Base-by-base conservation (phyloP, 2,329 filamentous ascomycete genomes). In the Rhynchosporium graminicola region DNA sequence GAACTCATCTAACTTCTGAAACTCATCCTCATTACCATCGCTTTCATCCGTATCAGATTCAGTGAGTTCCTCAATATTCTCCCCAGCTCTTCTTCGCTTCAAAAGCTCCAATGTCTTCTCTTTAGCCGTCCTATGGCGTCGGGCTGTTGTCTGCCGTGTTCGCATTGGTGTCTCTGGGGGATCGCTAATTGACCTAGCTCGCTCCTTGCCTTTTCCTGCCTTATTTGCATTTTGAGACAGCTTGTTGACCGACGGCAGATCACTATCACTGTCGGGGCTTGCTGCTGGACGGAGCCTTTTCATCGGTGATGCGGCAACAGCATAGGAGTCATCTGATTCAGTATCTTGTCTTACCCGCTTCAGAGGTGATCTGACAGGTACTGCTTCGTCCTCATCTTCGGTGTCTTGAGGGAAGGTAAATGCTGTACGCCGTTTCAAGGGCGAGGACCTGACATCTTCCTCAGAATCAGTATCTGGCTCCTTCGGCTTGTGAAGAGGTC, bases 1-100 rank as follows among this genome's bases (percentile, higher is more conserved):
- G 20, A 81, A 83, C 48, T 80, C 79, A 65, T 79, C 82, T 1
- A 84, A 73, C 1, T 78, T 80, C 71, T 82, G 56, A 36, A 68
- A 58, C 15, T 63, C 59, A 28, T 57, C 45, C 8, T 63, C 52
- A n/a, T 59, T 60, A 38, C 66, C 62, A 2, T 66, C 63, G 8
- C 64, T 62, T 10, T 70, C 68, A 0, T 62, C 63, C 12, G 73
- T 74, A 46, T 75, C 75, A 0, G 77, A 77, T 15, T 73, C 73
- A 1, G 76, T 76, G 0, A 78, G 65, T 48, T 73, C 65, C 9
- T 74, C 71, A 29, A 77, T 75, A 9, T 75, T 74, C 58, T 79
- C 77, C 5, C 77, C 77, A 4, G 74, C 75, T 36, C 76, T 73
- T 40, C 74, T 74, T 15, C 77, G 74, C 47, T 71, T 75, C 15